phyloP scores from a whole-genome alignment of 352 stramenopile genomes.

The Phytophthora megakarya region DNA sequence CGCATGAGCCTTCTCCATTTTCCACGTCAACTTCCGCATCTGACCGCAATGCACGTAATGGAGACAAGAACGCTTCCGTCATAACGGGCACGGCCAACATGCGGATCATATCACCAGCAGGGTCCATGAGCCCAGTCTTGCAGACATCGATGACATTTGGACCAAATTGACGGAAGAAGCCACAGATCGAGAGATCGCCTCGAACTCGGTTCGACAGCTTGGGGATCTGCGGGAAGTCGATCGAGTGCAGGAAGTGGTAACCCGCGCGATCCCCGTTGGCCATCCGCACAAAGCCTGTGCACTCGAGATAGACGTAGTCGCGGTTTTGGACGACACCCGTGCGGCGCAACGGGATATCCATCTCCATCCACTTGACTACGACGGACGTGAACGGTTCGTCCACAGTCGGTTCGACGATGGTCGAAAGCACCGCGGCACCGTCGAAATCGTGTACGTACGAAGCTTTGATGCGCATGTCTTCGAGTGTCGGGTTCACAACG shows the following conservation, averaged over 20 bases:
- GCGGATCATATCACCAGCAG: constrained; percentile 45
- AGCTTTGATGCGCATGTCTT: constrained; percentile 47
- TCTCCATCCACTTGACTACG: constrained; percentile 51
- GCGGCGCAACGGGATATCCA: constrained; percentile 41
- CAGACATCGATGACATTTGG: constrained; percentile 53
- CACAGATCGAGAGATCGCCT: constrained; percentile 54
- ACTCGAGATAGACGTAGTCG: constrained; percentile 67
- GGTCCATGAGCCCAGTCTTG: constrained; percentile 42
- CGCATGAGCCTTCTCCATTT: constrained; percentile 44
- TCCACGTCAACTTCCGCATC: constrained; percentile 74
- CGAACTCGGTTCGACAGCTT: constrained; percentile 44
- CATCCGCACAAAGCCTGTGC: constrained; percentile 47
- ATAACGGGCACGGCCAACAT: constrained; percentile 44
- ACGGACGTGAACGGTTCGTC: constrained; percentile 42
- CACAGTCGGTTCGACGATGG: constrained; percentile 34
- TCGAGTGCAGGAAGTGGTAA: constrained; percentile 69
- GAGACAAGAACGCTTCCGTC: constrained; percentile 46
- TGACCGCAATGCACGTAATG: constrained; percentile 52
- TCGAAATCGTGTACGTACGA: constrained; percentile 44
- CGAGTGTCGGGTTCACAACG: constrained; percentile 39
- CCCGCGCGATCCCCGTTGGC: constrained; percentile 56
- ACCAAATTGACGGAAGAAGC: constrained; percentile 53
- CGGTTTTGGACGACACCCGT: constrained; percentile 54
- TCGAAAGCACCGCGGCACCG: constrained; percentile 40
- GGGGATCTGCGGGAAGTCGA: constrained; percentile 52